A percentile compares a stretch with the other conserved stretches of the same genome.
Evolutionary conservation across 2,329 filamentous ascomycete species (phyloP).

Genomic region (Phaeosphaeria sp.): DNA sequence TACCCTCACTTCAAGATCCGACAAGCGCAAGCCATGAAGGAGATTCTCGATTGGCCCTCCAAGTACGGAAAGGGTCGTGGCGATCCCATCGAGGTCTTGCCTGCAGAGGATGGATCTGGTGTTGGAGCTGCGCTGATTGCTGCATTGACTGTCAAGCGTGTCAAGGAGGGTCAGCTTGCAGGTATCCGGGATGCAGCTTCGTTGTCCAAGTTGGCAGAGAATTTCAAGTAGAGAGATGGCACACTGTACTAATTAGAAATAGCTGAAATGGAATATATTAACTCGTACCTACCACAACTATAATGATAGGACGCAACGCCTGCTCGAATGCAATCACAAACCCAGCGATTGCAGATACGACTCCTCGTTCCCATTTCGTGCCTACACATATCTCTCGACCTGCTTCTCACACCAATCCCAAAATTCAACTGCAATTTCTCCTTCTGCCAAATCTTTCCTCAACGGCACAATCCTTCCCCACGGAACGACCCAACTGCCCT

Average conservation of each 20-base stretch:
- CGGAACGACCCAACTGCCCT: slow-evolving; percentile 53
- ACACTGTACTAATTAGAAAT: not conserved
- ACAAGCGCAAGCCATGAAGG: slow-evolving; percentile 84
- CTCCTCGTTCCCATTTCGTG: not conserved
- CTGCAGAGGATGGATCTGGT: slow-evolving; percentile 94
- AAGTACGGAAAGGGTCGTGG: slow-evolving; percentile 70
- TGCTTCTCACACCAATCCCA: slow-evolving; percentile 56
- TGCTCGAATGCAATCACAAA: not conserved
- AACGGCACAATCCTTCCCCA: slow-evolving; percentile 50
- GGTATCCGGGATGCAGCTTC: slow-evolving; percentile 62
- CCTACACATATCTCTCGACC: slow-evolving; percentile 19
- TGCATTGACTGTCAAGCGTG: slow-evolving; percentile 68
- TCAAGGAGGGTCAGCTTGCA: slow-evolving; percentile 64
- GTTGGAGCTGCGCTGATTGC: slow-evolving; percentile 97
- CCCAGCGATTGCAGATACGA: not conserved
- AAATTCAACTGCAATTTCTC: slow-evolving; percentile 48
- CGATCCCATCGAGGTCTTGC: slow-evolving; percentile 82
- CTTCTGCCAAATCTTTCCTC: slow-evolving; percentile 34
- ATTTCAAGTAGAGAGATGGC: slow-evolving; percentile 4
- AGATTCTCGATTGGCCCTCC: slow-evolving; percentile 93
- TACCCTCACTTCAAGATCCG: slow-evolving; percentile 98
- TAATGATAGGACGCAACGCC: not conserved
- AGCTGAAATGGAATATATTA: not conserved
- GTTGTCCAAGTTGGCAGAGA: slow-evolving; percentile 46
- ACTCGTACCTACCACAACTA: not conserved